phyloP scores from a whole-genome alignment of 2,329 filamentous ascomycete species.

The Parascedosporium putredinis region DNA sequence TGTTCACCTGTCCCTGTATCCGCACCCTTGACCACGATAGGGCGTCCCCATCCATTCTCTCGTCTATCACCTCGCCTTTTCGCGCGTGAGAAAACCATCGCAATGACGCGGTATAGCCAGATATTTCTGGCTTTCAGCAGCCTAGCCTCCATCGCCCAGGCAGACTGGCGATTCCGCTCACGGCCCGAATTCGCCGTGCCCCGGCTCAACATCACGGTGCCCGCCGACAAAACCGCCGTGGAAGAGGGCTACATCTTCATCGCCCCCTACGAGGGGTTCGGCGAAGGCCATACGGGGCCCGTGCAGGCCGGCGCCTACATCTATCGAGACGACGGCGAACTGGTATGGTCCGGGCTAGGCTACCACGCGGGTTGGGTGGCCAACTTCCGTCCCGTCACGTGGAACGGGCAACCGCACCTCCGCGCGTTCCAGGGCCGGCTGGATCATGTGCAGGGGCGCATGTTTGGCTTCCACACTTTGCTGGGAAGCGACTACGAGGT shows the following conservation, averaged over 20 bases:
- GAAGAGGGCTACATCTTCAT: slow-evolving; percentile 34
- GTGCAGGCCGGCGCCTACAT: slow-evolving; percentile 45
- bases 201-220: slow-evolving; percentile 30
- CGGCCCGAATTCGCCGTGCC: slow-evolving; percentile 21
- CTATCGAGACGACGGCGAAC: slow-evolving; percentile 40
- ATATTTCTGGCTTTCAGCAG: not conserved
- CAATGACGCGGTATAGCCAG: not conserved
- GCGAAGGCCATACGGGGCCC: slow-evolving; percentile 31
- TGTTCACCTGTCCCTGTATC: too few species aligned
- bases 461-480: not conserved
- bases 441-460: not conserved
- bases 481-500: not conserved
- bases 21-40: too few species aligned
- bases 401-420: slow-evolving; percentile 3
- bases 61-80: too few species aligned
- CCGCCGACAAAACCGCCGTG: slow-evolving; percentile 23
- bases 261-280: slow-evolving; percentile 24
- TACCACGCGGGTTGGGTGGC: slow-evolving; percentile 8
- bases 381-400: slow-evolving; percentile 8
- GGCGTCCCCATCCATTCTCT: too few species aligned
- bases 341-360: slow-evolving; percentile 37
- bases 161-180: slow-evolving; percentile 11
- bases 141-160: not conserved
- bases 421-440: slow-evolving; percentile 8
- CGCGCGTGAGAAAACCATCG: too few species aligned